Conservation (phyloP, 768 basidiomycete genomes). For the Russula sp. region DNA sequence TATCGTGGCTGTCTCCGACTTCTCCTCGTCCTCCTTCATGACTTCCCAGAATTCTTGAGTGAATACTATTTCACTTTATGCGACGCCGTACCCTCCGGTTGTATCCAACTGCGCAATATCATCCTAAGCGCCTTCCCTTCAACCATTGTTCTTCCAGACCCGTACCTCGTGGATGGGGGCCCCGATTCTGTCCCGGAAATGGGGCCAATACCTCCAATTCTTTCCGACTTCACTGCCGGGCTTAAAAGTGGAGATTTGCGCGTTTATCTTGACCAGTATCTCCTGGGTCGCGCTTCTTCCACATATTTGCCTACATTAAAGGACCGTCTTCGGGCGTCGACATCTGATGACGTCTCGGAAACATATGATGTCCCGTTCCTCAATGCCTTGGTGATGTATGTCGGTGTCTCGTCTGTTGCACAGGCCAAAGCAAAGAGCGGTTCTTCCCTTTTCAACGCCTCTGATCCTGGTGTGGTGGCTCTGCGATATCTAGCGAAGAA, state of each 20-base stretch:
- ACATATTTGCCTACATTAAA: slow-evolving; percentile 75
- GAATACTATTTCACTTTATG: slow-evolving; percentile 96
- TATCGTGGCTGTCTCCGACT: slow-evolving; percentile 89
- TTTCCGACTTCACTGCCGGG: slow-evolving; percentile 85
- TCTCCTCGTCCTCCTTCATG: slow-evolving; percentile 92
- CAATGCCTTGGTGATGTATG: slow-evolving; percentile 93
- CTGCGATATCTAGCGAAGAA: slow-evolving; percentile 80
- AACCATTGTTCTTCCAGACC: slow-evolving; percentile 76
- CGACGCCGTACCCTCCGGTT: slow-evolving; percentile 87
- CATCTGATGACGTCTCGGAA: slow-evolving; percentile 49
- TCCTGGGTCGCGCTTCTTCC: slow-evolving; percentile 69
- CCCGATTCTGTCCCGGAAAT: slow-evolving; percentile 82
- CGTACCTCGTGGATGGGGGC: slow-evolving; percentile 70
- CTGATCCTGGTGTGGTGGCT: slow-evolving; percentile 80
- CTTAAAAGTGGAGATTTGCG: slow-evolving; percentile 81
- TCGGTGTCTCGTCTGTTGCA: slow-evolving; percentile 89
- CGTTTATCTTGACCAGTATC: slow-evolving; percentile 76
- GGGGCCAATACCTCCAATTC: slow-evolving; percentile 86
- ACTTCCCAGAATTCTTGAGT: slow-evolving; percentile 97
- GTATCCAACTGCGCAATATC: slow-evolving; percentile 95
- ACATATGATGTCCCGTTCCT: slow-evolving; percentile 85
- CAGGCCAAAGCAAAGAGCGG: slow-evolving; percentile 85
- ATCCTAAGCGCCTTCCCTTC: slow-evolving; percentile 94
- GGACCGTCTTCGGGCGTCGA: slow-evolving; percentile 63
- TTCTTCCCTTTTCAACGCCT: slow-evolving; percentile 72